Percentiles rank a stretch among this genome's conserved stretches.
Evolutionary conservation across 495 filamentous ascomycete species (phyloP).

Genomic region (Trichoderma parareesei): DNA sequence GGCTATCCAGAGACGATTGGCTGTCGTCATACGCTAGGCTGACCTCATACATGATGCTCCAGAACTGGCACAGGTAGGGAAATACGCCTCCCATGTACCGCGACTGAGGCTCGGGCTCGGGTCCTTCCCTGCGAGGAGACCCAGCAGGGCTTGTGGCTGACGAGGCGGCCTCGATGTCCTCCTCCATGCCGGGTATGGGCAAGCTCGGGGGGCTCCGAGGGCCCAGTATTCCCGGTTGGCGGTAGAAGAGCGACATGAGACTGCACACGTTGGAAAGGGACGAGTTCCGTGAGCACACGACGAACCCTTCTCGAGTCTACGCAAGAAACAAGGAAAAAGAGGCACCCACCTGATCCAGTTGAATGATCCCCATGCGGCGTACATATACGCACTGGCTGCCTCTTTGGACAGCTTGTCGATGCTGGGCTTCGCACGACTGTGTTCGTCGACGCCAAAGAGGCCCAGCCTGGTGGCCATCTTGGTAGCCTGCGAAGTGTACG

Average conservation of each 20-base stretch:
- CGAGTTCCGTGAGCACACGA: background rate
- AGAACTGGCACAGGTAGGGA: constrained; percentile 12
- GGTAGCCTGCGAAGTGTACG: background rate
- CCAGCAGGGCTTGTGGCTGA: no score
- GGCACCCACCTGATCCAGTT: constrained; percentile 10
- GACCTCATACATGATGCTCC: constrained; percentile 11
- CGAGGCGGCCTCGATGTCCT: background rate
- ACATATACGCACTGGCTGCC: background rate
- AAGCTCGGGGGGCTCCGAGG: constrained; percentile 1
- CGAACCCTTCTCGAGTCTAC: background rate
- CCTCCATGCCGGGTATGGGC: constrained; percentile 6
- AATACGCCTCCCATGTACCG: constrained; percentile 13
- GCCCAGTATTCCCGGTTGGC: background rate
- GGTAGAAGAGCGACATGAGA: constrained; percentile 13
- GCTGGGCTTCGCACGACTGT: background rate
- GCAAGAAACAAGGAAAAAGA: background rate
- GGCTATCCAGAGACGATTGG: background rate
- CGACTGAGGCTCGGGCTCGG: no score
- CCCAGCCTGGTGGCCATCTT: constrained; percentile 3
- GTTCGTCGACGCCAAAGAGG: constrained; percentile 2
- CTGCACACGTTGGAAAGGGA: background rate
- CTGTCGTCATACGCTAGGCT: background rate
- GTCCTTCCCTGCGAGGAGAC: no score
- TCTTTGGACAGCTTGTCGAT: constrained; percentile 2
- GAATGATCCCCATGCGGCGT: constrained; percentile 14